A percentile compares a stretch with the other conserved stretches of the same genome.
These are phyloP conservation scores for Arthroderma uncinatum DNA, from an alignment of 2,329 filamentous ascomycete genomes.

Conservation along the genomic window DNA sequence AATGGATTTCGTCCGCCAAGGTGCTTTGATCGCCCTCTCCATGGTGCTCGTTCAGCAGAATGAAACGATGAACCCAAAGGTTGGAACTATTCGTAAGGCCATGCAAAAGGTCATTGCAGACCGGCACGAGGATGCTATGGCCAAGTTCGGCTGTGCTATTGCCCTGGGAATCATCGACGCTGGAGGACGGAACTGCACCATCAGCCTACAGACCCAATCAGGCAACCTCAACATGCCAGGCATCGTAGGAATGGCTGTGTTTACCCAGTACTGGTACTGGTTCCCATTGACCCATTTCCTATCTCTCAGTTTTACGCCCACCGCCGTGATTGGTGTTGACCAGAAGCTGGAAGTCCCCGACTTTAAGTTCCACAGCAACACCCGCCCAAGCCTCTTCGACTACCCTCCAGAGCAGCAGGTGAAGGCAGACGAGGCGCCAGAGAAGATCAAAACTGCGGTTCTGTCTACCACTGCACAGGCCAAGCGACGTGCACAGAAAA, in stretches of 20 bases:
- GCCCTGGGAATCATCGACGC: conserved; percentile 96
- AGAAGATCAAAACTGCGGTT: conserved; percentile 89
- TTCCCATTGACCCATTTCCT: conserved; percentile 98
- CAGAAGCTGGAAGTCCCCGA: conserved; percentile 85
- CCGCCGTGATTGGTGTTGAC: conserved; percentile 87
- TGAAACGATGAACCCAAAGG: conserved; percentile 96
- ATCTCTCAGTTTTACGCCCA: conserved; percentile 91
- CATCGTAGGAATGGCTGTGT: conserved; percentile 94
- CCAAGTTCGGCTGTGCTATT: conserved; percentile 91
- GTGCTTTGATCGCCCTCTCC: conserved; percentile 80
- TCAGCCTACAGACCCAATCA: conserved; percentile 92
- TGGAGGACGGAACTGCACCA: conserved; percentile 95
- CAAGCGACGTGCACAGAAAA: conserved; percentile 85
- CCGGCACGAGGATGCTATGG: conserved; percentile 97
- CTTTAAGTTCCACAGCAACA: conserved; percentile 93
- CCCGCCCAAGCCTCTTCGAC: conserved; percentile 88
- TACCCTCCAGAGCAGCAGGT: conserved; percentile 95
- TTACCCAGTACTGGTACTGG: conserved; percentile 99
- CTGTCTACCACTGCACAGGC: conserved; percentile 94
- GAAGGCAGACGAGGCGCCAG: conserved; percentile 85
- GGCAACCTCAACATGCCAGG: conserved; percentile 98
- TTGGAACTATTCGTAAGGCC: conserved; percentile 78
- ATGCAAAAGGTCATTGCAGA: conserved; percentile 89
- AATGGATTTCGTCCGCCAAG: conserved; percentile 94
- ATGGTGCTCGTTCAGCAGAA: conserved; percentile 99